A percentile compares a stretch with the other conserved stretches of the same genome.
These are phyloP conservation scores for Bipolaris gigantea DNA, from an alignment of 2,329 filamentous ascomycete genomes.

Conservation along the genomic window DNA sequence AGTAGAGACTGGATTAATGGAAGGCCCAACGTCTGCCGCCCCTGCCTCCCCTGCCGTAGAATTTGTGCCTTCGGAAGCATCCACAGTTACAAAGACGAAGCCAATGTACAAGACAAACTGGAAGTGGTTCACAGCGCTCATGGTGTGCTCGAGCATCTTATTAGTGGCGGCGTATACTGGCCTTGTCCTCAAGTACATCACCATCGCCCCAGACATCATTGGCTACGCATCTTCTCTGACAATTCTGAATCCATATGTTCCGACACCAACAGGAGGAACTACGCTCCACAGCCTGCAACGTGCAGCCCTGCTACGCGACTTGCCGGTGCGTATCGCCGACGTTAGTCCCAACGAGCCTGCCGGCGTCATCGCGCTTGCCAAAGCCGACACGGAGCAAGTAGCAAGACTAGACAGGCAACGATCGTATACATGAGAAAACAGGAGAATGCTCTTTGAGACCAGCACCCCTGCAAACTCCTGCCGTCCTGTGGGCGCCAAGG, in stretches of 20 bases:
- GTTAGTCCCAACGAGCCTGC: constrained; percentile 32
- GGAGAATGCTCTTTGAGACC: no score
- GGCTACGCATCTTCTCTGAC: constrained; percentile 27
- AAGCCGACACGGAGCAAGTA: constrained; percentile 20
- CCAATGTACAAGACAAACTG: constrained; percentile 28
- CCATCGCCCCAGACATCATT: constrained; percentile 28
- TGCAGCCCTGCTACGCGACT: constrained; percentile 26
- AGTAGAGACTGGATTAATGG: constrained; percentile 4
- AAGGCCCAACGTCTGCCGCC: no score
- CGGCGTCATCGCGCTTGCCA: constrained; percentile 33
- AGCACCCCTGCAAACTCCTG: no score
- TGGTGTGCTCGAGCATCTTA: constrained; percentile 29
- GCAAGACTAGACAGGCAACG: constrained; percentile 24
- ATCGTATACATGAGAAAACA: constrained; percentile 24
- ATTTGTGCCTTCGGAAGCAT: constrained; percentile 23
- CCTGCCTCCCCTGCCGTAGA: no score
- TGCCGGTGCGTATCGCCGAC: constrained; percentile 33
- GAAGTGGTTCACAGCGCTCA: constrained; percentile 30
- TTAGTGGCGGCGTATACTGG: constrained; percentile 31
- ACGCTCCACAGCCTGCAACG: constrained; percentile 19
- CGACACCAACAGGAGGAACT: constrained; percentile 5
- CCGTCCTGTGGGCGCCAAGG: neutral
- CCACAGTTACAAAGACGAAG: neutral
- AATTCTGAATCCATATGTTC: constrained; percentile 8
- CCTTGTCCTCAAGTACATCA: constrained; percentile 33